A percentile compares a stretch with the other conserved stretches of the same genome.
phyloP scores from a whole-genome alignment of 2,329 filamentous ascomycete genomes.

The Microascus cirrosus region DNA sequence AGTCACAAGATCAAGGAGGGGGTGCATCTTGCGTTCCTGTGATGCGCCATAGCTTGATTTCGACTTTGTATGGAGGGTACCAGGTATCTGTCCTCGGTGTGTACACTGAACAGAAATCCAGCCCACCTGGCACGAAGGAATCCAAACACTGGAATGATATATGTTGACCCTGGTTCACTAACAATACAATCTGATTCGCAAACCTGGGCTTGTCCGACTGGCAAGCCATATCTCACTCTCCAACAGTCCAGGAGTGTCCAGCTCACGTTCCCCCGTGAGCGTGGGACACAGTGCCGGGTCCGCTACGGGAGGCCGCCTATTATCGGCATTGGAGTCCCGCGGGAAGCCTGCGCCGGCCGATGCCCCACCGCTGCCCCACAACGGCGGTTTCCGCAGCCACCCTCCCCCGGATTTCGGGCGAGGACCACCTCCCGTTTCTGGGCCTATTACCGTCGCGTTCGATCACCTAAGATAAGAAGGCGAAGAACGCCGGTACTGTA shows the following conservation, averaged over 20 bases:
- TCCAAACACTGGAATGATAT: too few species aligned
- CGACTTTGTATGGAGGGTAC: not conserved
- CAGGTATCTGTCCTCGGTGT: not conserved
- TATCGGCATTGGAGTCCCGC: constrained; percentile 1
- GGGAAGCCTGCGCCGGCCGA: not conserved
- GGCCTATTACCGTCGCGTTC: too few species aligned
- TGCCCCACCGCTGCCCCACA: not conserved
- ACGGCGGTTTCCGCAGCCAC: constrained; percentile 1
- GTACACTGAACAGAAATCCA: too few species aligned
- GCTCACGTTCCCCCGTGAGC: not conserved
- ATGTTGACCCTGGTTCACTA: too few species aligned
- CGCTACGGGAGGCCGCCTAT: not conserved
- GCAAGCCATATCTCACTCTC: too few species aligned
- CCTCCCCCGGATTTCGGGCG: not conserved
- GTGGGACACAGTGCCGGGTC: not conserved
- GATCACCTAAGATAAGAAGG: too few species aligned
- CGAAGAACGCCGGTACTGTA: too few species aligned
- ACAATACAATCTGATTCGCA: too few species aligned
- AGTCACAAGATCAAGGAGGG: not conserved
- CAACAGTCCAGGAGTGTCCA: not conserved
- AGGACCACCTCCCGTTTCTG: too few species aligned
- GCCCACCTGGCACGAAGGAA: too few species aligned
- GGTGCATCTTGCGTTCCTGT: not conserved
- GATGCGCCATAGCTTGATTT: not conserved
- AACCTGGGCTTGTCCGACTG: too few species aligned